Base-by-base conservation (phyloP, 2,329 filamentous ascomycete species). In the Curvularia lunata region DNA sequence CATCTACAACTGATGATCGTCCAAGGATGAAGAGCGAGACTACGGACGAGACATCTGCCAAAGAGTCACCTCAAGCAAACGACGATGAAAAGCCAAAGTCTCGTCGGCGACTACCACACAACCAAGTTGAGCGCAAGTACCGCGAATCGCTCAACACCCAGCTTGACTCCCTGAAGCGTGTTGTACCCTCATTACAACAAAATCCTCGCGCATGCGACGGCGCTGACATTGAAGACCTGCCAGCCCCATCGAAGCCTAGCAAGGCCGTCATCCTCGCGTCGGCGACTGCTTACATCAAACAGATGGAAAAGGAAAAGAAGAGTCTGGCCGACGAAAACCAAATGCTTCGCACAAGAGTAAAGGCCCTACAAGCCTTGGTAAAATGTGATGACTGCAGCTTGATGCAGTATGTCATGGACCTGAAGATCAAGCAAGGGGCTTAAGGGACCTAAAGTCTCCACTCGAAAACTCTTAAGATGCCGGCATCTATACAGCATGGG, bases 201-300 rank as follows among this genome's bases (percentile, higher is more conserved):
- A 70, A 70, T 23, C 59, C 59, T 58, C 70, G 58, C 57, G 69
- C 59, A n/a, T 79, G 69, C 59, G 75, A 76, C 47, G 67, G 70
- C 13, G 72, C 76, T 13, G 79, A 81, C 49, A 78, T 80, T 28
- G 79, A 81, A 54, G 78, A 81, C 56, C 62, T 77, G 2, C 75
- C 78, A 5, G 67, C 77, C 1, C 75, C 78, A 12, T 76, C 75
- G 4, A 78, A 79, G 56, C 70, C 79, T 8, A 76, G 73, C 58
- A 82, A 81, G 63, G 78, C 79, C n/a, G 78, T 80, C 50, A 78
- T 82, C 50, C 72, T 82, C 28, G 78, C 78, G 9, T 79, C 76
- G 1, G 79, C 80, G 19, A 79, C 78, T 21, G 76, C 78, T 9
- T 79, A 81, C 66, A 80, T 82, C 70, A 78, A 80, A 65, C 76